phyloP scores from a whole-genome alignment of 164 flowering plant species.

The Pachysandra terminalis region DNA sequence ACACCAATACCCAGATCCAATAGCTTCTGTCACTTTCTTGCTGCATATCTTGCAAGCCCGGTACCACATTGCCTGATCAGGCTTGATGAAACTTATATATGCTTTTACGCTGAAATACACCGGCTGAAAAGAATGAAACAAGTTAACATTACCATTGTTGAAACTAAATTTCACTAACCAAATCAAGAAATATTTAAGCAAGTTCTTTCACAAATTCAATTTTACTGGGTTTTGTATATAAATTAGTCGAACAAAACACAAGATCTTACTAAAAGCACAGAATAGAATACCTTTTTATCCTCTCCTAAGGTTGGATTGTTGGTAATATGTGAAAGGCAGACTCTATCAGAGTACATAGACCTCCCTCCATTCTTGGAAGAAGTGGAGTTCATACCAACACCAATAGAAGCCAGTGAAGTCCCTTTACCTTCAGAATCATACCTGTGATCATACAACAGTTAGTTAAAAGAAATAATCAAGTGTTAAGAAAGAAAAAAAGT shows the following conservation, averaged over 20 bases:
- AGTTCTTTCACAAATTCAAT: too few species aligned
- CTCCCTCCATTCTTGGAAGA: slow-evolving; percentile 43
- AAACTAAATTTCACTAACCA: neutral
- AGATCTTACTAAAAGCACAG: neutral
- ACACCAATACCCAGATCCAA: slow-evolving; percentile 95
- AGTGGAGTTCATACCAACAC: slow-evolving; percentile 49
- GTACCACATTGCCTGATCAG: slow-evolving; percentile 96
- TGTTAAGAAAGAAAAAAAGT: too few species aligned
- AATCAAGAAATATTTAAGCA: too few species aligned
- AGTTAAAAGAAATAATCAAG: too few species aligned
- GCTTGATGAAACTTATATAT: slow-evolving; percentile 66
- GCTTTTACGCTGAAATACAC: slow-evolving; percentile 59
- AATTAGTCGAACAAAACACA: neutral
- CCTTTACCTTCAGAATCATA: slow-evolving; percentile 89
- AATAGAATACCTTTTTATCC: slow-evolving; percentile 52
- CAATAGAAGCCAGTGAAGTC: slow-evolving; percentile 68
- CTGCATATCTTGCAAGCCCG: slow-evolving; percentile 89
- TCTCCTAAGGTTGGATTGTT: slow-evolving; percentile 74
- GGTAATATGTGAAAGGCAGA: slow-evolving; percentile 53
- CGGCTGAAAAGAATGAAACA: slow-evolving; percentile 46
- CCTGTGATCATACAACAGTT: slow-evolving; percentile 36
- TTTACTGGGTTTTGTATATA: too few species aligned
- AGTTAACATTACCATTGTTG: neutral
- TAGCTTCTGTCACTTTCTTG: slow-evolving; percentile 86
- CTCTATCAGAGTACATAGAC: slow-evolving; percentile 77